Base-by-base conservation (phyloP, 306 rosid species). In the Pachyrhizus erosus region DNA sequence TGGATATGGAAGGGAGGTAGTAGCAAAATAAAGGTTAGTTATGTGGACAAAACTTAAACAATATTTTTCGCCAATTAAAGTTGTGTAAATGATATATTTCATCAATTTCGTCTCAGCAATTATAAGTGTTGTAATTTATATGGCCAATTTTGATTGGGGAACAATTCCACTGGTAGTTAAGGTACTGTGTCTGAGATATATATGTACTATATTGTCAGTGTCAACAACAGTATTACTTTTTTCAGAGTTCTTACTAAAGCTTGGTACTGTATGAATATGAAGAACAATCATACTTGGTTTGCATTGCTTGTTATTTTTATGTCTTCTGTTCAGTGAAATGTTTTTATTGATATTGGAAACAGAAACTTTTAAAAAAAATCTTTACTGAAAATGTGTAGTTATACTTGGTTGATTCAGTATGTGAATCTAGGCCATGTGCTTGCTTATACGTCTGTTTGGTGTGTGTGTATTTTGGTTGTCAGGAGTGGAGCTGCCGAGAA, bases 401-500 rank as follows among this genome's bases (percentile, higher is more conserved):
- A 54, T 52, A 70, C 29, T 62, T 31, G 4, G 40, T 72, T 39
- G 49, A 21, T 73, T 79, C 5, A 4, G 15, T 54, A 9, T 73
- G 18, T 39, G 51, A 39, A 67, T 20, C 51, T 68, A 0, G 18
- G 23, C 6, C 2, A 58, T 52, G 10, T 69, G 26, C 62, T 78
- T 48, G 21, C 77, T 73, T 49, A 60, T 77, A 62, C 26, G 33
- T 85, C 27, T 77, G 48, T n/a, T n/a, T 58, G 43, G 34, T 64
- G 29, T 26, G 29, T 66, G 75, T 77, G 58, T 73, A 2, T 65
- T 78, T 21, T 58, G 68, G 64, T 78, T 84, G 66, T 43, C 68
- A 96, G 98, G 97, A 88, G 75, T 96, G 99, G 99, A 91, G 88
- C 83, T 77, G 84, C 37, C 80, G 51, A 0, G 97, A 95, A 81